Conservation (phyloP, 495 filamentous ascomycete species). For the Aspergillus campestris region DNA sequence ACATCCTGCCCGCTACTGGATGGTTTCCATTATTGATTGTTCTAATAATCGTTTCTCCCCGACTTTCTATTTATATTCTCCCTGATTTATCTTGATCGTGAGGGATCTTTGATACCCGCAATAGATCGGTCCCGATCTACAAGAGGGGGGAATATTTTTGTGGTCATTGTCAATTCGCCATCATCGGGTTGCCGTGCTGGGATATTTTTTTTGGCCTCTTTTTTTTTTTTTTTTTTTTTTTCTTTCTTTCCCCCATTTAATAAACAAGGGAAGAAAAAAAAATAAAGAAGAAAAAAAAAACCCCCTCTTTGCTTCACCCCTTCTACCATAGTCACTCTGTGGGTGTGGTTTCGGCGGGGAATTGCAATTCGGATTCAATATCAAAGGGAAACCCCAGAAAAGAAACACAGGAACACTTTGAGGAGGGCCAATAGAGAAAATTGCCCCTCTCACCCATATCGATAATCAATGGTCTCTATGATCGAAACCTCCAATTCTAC, state of each 20-base stretch:
- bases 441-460: not conserved
- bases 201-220: not conserved
- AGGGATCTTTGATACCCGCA: no score
- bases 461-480: slow-evolving; percentile 39
- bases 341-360: no score
- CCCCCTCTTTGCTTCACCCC: not conserved
- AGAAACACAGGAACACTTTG: no score
- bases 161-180: not conserved
- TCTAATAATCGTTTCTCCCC: not conserved
- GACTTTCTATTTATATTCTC: not conserved
- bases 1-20: slow-evolving; percentile 1
- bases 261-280: slow-evolving; percentile 9
- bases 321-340: no score
- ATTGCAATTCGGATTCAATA: no score
- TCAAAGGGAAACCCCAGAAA: no score
- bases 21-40: not conserved
- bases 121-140: not conserved
- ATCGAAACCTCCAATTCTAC: slow-evolving; percentile 32
- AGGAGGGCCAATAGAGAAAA: no score
- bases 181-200: not conserved
- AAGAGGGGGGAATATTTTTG: not conserved
- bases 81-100: no score
- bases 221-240: slow-evolving; percentile 4
- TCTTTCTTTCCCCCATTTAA: slow-evolving; percentile 3
- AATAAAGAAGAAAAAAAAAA: not conserved